Conservation (phyloP, 257 asterid genomes). For the Lithospermum erythrorhizon region DNA sequence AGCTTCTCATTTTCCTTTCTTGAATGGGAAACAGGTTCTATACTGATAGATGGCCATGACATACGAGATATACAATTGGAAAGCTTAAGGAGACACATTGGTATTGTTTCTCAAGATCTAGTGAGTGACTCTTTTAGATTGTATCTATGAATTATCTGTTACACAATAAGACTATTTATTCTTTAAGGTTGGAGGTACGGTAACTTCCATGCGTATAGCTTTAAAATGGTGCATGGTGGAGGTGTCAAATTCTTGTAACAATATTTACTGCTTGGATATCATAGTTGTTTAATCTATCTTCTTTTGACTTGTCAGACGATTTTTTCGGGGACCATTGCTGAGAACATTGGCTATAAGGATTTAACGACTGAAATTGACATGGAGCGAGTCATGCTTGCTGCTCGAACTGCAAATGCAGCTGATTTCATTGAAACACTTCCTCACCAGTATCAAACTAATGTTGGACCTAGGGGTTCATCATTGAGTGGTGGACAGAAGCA, state of each 20-base stretch:
- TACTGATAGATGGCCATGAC: constrained; percentile 61
- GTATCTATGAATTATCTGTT: background rate
- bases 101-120: constrained; percentile 84
- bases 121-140: constrained; percentile 45
- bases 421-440: constrained; percentile 68
- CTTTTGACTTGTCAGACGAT: constrained; percentile 36
- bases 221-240: background rate
- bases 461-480: constrained; percentile 86
- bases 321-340: constrained; percentile 77
- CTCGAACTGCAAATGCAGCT: constrained; percentile 79
- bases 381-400: constrained; percentile 65
- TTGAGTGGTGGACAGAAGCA: constrained; percentile 95
- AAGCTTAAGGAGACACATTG: constrained; percentile 74
- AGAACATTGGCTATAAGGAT: constrained; percentile 88
- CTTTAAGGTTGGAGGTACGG: too few relatives aligned
- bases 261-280: background rate
- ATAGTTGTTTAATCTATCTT: constrained; percentile 2
- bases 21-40: constrained; percentile 38
- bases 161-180: background rate
- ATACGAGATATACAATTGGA: constrained; percentile 39
- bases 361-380: constrained; percentile 55
- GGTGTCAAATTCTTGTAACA: background rate
- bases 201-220: background rate
- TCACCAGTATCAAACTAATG: constrained; percentile 46
- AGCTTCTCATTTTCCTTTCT: constrained; percentile 10